Percentiles rank a stretch among this genome's conserved stretches.
Evolutionary conservation across 768 basidiomycete species (phyloP).

Genomic region (Leucosporidium scottii): DNA sequence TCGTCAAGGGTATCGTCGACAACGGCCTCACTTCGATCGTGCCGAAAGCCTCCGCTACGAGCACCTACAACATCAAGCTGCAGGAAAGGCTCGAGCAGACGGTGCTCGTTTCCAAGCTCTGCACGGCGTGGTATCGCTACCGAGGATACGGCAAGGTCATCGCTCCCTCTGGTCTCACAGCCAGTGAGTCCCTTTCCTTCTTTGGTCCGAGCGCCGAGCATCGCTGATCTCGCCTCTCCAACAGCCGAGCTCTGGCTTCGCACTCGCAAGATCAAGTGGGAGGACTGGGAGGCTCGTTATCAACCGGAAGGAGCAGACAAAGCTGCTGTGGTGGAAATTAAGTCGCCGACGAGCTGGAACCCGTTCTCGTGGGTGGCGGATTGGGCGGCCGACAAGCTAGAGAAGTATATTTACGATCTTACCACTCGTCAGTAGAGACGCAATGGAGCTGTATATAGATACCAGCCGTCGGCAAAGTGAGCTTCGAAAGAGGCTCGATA

Average conservation of each 20-base stretch:
- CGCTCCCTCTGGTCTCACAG: conserved; percentile 23
- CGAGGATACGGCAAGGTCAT: conserved; percentile 14
- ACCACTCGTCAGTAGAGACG: background rate
- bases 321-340: background rate
- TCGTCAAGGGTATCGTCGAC: conserved; percentile 16
- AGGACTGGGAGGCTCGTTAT: conserved; percentile 10
- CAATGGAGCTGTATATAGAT: too few species aligned
- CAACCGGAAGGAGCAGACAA: background rate
- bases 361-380: background rate
- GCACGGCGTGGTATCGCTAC: conserved; percentile 26
- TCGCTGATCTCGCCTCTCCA: background rate
- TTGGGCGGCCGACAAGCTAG: background rate
- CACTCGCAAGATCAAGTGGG: conserved; percentile 18
- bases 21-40: conserved; percentile 22
- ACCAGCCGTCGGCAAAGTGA: too few species aligned
- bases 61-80: conserved; percentile 18
- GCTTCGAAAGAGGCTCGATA: too few species aligned
- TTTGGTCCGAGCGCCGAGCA: too few species aligned
- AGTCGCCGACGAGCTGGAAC: background rate
- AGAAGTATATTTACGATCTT: background rate
- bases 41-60: conserved; percentile 7
- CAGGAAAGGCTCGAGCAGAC: conserved; percentile 9
- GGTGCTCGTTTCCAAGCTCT: background rate
- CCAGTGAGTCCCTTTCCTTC: conserved; percentile 6
- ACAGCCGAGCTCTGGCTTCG: conserved; percentile 26